Evolutionary conservation across 108 stramenopile species (phyloP).

Genomic region (Fragilaria crotonensis): DNA sequence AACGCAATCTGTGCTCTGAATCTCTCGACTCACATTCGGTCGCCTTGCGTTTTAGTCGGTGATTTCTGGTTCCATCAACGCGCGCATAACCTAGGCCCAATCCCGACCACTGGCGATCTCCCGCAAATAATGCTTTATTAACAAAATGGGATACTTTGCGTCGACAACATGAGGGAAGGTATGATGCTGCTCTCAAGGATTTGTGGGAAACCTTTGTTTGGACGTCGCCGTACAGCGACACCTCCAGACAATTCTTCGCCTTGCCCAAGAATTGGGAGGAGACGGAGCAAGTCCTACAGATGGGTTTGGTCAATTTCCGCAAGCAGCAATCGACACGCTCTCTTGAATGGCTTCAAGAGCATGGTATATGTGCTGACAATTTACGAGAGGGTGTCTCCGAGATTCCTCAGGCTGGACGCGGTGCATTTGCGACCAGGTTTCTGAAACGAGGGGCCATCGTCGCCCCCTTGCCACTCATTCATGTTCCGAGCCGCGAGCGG

Average conservation of each 20-base stretch:
- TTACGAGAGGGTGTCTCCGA: slow-evolving; percentile 14
- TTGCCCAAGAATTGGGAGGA: too few relatives aligned
- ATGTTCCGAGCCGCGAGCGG: slow-evolving; percentile 31
- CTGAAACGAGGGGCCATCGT: slow-evolving; percentile 35
- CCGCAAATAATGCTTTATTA: slow-evolving; percentile 11
- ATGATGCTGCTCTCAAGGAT: neutral
- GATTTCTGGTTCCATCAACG: slow-evolving; percentile 39
- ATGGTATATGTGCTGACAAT: slow-evolving; percentile 71
- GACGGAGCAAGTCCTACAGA: too few relatives aligned
- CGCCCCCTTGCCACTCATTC: slow-evolving; percentile 50
- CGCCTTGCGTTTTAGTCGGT: too few relatives aligned
- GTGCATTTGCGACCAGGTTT: slow-evolving; percentile 56
- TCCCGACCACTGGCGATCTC: slow-evolving; percentile 30
- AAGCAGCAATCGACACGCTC: too few relatives aligned
- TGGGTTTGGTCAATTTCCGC: too few relatives aligned
- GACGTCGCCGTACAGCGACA: neutral
- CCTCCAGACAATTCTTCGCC: too few relatives aligned
- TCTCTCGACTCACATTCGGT: too few relatives aligned
- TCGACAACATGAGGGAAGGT: neutral
- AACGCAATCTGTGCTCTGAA: too few relatives aligned
- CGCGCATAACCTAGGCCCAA: slow-evolving; percentile 14
- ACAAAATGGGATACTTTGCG: slow-evolving; percentile 1
- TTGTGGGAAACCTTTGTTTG: neutral
- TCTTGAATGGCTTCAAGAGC: slow-evolving; percentile 30
- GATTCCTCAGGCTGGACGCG: slow-evolving; percentile 41